Evolutionary conservation across 768 basidiomycete genomes (phyloP).

Genomic region (Chalciporus piperatus): DNA sequence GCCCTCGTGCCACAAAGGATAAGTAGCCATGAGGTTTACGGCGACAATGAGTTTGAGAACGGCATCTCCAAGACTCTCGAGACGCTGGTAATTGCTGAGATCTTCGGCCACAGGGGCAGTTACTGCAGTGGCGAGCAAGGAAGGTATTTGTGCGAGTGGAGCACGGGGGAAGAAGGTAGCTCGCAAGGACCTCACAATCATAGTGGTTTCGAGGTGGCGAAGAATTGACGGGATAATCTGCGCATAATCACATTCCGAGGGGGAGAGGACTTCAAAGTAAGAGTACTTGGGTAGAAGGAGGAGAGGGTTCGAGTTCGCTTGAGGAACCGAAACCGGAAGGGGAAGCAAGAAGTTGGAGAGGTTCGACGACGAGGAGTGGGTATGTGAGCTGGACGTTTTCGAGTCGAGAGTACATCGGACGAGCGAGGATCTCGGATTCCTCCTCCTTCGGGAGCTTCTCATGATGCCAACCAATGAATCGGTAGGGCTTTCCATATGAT

Average conservation of each 20-base stretch:
- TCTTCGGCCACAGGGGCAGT: slow-evolving; percentile 65
- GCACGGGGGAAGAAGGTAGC: slow-evolving; percentile 42
- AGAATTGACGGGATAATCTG: slow-evolving; percentile 65
- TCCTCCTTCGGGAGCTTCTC: slow-evolving; percentile 43
- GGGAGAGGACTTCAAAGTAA: slow-evolving; percentile 50
- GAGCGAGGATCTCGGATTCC: slow-evolving; percentile 45
- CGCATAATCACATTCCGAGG: slow-evolving; percentile 51
- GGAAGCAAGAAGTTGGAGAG: slow-evolving; percentile 63
- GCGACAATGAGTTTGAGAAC: slow-evolving; percentile 65
- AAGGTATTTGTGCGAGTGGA: slow-evolving; percentile 45
- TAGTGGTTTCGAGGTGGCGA: slow-evolving; percentile 52
- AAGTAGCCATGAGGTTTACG: slow-evolving; percentile 58
- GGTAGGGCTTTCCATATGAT: slow-evolving; percentile 43
- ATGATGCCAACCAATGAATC: slow-evolving; percentile 58
- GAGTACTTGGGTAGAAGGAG: slow-evolving; percentile 46
- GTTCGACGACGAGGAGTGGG: slow-evolving; percentile 59
- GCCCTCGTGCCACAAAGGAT: slow-evolving; percentile 80
- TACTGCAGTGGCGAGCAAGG: slow-evolving; percentile 51
- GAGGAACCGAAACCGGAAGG: slow-evolving; percentile 25
- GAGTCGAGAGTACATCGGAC: slow-evolving; percentile 27
- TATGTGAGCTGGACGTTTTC: slow-evolving; percentile 45
- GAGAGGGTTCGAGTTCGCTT: slow-evolving; percentile 21
- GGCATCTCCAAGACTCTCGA: slow-evolving; percentile 75
- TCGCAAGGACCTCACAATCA: slow-evolving; percentile 51
- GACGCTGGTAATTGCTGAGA: slow-evolving; percentile 60